A percentile compares a stretch with the other conserved stretches of the same genome.
Conservation (phyloP, 1,284 basidiomycete species). For the Lentinula novae-zelandiae region DNA sequence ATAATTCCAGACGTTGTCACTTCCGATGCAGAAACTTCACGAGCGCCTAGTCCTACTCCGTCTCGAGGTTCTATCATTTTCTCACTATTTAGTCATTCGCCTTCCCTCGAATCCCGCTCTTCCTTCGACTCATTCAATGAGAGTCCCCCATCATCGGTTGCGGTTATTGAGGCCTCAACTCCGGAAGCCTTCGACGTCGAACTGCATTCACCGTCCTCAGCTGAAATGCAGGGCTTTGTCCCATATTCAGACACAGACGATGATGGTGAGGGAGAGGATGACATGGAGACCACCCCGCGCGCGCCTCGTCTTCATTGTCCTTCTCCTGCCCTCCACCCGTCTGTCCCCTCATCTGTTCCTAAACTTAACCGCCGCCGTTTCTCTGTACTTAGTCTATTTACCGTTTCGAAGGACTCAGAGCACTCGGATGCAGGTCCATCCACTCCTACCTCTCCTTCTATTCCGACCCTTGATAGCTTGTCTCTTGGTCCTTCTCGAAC, state of each 20-base stretch:
- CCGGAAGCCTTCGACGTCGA: neutral
- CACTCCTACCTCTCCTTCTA: conserved; percentile 2
- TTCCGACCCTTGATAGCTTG: conserved; percentile 5
- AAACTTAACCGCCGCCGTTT: conserved; percentile 13
- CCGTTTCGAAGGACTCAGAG: neutral
- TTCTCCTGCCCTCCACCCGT: neutral
- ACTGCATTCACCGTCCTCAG: conserved; percentile 8
- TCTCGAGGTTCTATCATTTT: conserved; percentile 33
- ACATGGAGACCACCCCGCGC: conserved; percentile 9
- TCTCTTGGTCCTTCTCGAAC: conserved; percentile 12
- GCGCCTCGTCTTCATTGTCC: neutral
- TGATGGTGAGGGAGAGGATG: conserved; percentile 7
- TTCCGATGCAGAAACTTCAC: conserved; percentile 19
- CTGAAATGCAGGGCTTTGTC: conserved; percentile 13
- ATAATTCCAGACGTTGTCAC: conserved; percentile 19
- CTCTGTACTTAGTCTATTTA: conserved; percentile 17
- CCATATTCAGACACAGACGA: conserved; percentile 9
- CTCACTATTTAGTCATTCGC: conserved; percentile 30
- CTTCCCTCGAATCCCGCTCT: conserved; percentile 13
- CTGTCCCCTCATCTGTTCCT: conserved; percentile 8
- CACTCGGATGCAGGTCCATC: neutral
- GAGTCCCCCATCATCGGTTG: neutral
- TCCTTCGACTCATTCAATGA: conserved; percentile 7
- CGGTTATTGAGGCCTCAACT: neutral
- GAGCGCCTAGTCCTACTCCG: conserved; percentile 18